A percentile compares a stretch with the other conserved stretches of the same genome.
phyloP scores from a whole-genome alignment of 352 stramenopile species.

The Globisporangium barbulae region DNA sequence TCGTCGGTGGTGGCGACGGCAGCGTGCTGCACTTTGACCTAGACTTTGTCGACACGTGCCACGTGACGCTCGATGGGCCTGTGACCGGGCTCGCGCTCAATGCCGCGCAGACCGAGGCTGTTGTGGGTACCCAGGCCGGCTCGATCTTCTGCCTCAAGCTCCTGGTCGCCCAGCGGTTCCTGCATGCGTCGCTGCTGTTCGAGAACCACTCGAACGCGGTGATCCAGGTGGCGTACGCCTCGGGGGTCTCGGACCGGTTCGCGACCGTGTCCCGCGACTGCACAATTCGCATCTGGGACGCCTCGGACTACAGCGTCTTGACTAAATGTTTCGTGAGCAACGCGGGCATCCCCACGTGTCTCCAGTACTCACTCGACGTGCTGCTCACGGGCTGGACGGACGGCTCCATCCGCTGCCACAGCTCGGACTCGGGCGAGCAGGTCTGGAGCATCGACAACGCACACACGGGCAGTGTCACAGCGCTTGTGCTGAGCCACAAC shows the following conservation, averaged over 20 bases:
- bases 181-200: conserved; percentile 44
- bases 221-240: conserved; percentile 73
- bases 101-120: conserved; percentile 50
- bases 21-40: conserved; percentile 77
- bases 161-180: conserved; percentile 17
- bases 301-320: conserved; percentile 78
- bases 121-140: conserved; percentile 76
- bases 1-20: conserved; percentile 86
- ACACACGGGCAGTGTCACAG: conserved; percentile 87
- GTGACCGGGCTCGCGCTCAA: conserved; percentile 59
- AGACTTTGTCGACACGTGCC: conserved; percentile 68
- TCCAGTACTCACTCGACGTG: conserved; percentile 86
- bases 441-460: conserved; percentile 91
- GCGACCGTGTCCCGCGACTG: conserved; percentile 86
- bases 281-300: conserved; percentile 89
- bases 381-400: conserved; percentile 90
- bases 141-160: conserved; percentile 69
- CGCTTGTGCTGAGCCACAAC: conserved; percentile 89
- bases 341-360: conserved; percentile 62
- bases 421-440: conserved; percentile 72
- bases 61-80: conserved; percentile 65
- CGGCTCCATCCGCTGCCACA: conserved; percentile 84
- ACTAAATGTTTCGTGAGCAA: conserved; percentile 51
- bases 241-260: conserved; percentile 84
- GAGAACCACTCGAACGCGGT: conserved; percentile 85